Percentiles rank a stretch among this genome's conserved stretches.
Evolutionary conservation across 305 asterid genomes (phyloP).

Genomic region (Fraxinus baroniana): DNA sequence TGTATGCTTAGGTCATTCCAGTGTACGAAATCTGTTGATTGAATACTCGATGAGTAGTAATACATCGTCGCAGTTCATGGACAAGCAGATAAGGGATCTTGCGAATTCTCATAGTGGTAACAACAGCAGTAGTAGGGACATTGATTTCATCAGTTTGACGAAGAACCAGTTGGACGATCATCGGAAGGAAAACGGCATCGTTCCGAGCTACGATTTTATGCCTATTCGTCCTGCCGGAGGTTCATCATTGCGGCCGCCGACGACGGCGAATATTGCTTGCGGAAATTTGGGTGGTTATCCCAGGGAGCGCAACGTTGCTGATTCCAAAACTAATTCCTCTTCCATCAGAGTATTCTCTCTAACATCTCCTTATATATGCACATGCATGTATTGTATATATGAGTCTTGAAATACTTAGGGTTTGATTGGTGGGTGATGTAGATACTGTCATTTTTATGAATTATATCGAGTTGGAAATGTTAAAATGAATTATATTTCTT

Average conservation of each 20-base stretch:
- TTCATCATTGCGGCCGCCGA: slow-evolving; percentile 31
- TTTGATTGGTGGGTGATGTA: not conserved
- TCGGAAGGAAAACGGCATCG: slow-evolving; percentile 22
- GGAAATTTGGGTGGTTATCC: not conserved
- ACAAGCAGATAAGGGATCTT: slow-evolving; percentile 34
- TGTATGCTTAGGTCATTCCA: too few relatives aligned
- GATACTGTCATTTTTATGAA: not conserved
- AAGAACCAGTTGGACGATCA: not conserved
- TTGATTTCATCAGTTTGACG: slow-evolving; percentile 6
- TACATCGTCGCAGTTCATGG: slow-evolving; percentile 21
- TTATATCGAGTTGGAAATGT: too few relatives aligned
- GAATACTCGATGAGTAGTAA: slow-evolving; percentile 11
- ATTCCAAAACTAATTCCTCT: slow-evolving; percentile 18
- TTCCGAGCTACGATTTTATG: slow-evolving; percentile 61
- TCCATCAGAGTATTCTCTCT: slow-evolving; percentile 12
- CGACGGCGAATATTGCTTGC: slow-evolving; percentile 7
- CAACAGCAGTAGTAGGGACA: not conserved
- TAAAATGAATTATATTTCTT: not conserved
- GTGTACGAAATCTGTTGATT: not conserved
- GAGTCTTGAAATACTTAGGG: not conserved
- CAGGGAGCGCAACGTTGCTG: slow-evolving; percentile 19
- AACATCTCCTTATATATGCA: not conserved
- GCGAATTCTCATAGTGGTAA: slow-evolving; percentile 11
- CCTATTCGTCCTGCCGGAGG: slow-evolving; percentile 44
- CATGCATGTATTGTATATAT: not conserved